Base-by-base conservation (phyloP, 176 grass and related monocot species). In the Hsuehochloa calcarea region DNA sequence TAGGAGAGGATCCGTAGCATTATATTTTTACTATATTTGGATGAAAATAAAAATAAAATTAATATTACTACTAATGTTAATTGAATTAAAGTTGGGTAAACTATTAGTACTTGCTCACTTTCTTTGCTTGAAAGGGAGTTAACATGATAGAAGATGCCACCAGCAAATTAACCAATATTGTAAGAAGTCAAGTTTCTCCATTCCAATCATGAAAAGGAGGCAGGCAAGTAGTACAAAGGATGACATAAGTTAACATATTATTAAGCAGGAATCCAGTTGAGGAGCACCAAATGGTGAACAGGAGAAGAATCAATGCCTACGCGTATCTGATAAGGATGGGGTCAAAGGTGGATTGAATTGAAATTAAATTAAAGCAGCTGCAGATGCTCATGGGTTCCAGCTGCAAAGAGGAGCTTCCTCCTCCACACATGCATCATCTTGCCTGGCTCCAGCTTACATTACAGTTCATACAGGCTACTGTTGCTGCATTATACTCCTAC, bases 361-460 rank as follows among this genome's bases (percentile, higher is more conserved):
- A 38, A 15, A 64, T 25, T 83, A 51, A 70, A 69, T 58, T 67
- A 67, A 87, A 74, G 80, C 88, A 44, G 47, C 16, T 56, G 74
- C 16, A 71, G 74, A 25, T 80, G 85, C 61, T 86, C 7, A 75
- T 84, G 80, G 85, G 75, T 50, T 91, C 89, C 89, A 87, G 89
- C 89, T 87, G 77, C 64, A 77, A 77, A 82, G 64, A 67, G 10
- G 65, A 50, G 72, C 49, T 13, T 25, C 56, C 0, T 55, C 19
- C 52, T 10, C 51, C 39, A 65, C 85, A 54, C 66, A 35, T 63
- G 46, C 65, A 58, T 10, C 79, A 63, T 39, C 89, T 27, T 80
- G 80, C 67, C 85, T 90, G 89, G 47, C 80, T 87, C 89, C 89
- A 90, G 85, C 85, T 51, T 78, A 46, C 51, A 68, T 65, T 39